These are phyloP conservation scores for Jaapia argillacea DNA, from an alignment of 768 basidiomycete species.

Conservation along the genomic window DNA sequence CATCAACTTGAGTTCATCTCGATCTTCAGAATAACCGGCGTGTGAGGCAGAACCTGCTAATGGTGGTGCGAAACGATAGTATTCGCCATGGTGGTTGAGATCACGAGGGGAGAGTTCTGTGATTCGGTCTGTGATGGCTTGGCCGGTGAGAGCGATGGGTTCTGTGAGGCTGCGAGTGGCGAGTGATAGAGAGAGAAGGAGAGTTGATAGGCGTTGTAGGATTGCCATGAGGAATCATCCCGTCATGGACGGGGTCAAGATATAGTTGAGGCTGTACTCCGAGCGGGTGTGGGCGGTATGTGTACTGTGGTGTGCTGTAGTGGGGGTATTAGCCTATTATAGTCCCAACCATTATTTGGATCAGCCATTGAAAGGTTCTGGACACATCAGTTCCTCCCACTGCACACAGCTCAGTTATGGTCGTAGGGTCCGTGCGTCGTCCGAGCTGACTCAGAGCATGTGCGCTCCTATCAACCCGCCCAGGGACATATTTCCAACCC, in stretches of 20 bases:
- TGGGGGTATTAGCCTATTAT: no score
- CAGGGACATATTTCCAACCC: no score
- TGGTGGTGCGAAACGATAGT: constrained; percentile 13
- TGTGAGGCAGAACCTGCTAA: constrained; percentile 6
- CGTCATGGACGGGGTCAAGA: not conserved
- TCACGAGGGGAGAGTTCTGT: constrained; percentile 9
- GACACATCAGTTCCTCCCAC: no score
- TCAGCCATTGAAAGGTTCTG: no score
- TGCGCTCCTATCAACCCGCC: no score
- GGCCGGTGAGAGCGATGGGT: not conserved
- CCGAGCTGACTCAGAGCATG: no score
- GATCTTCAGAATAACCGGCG: constrained; percentile 2
- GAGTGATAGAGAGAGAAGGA: not conserved
- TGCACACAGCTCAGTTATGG: no score
- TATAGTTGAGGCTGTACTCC: no score
- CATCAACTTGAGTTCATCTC: constrained; percentile 50
- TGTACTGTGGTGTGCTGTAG: no score
- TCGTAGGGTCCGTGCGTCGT: no score
- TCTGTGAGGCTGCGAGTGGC: not conserved
- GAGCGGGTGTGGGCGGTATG: no score
- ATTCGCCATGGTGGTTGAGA: constrained; percentile 16
- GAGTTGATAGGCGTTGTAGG: not conserved
- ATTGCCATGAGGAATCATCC: not conserved
- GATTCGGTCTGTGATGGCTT: not conserved
- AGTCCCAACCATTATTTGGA: no score